Conservation (phyloP, 2,329 filamentous ascomycete species). For the Trichophyton schoenleinii region DNA sequence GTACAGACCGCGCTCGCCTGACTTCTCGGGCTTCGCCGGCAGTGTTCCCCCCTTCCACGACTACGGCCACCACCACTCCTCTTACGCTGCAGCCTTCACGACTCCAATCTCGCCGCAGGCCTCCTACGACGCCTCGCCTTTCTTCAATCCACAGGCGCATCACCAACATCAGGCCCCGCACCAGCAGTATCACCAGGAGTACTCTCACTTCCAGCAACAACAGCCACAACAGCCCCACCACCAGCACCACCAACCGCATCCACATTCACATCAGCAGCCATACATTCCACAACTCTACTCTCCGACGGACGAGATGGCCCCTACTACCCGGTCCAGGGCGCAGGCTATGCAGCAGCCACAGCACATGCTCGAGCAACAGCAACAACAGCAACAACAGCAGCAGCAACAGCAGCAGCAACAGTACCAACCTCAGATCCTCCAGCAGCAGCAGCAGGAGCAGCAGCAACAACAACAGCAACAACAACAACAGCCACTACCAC, state of each 20-base stretch:
- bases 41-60: slow-evolving; percentile 26
- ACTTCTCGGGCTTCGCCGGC: slow-evolving; percentile 35
- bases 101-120: slow-evolving; percentile 27
- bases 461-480: neutral
- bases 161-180: slow-evolving; percentile 11
- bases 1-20: slow-evolving; percentile 38
- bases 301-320: slow-evolving; percentile 28
- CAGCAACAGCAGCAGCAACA: no score
- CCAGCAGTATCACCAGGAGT: slow-evolving; percentile 10
- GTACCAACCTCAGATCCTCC: neutral
- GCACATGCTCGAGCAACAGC: slow-evolving; percentile 3
- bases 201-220: slow-evolving; percentile 16
- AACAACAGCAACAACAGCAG: slow-evolving; percentile 4
- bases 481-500: neutral
- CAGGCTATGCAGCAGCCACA: slow-evolving; percentile 17
- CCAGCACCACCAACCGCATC: slow-evolving; percentile 12
- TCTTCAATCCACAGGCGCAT: slow-evolving; percentile 29
- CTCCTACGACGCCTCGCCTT: slow-evolving; percentile 37
- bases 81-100: slow-evolving; percentile 18
- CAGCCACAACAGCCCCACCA: slow-evolving; percentile 14
- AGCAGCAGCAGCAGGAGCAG: slow-evolving; percentile 7
- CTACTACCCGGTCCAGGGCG: slow-evolving; percentile 27
- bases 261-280: slow-evolving; percentile 16
- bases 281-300: slow-evolving; percentile 17
- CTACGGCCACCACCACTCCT: slow-evolving; percentile 21